Evolutionary conservation across 805 yeast species (phyloP).

Genomic region (Kluyveromyces siamensis): DNA sequence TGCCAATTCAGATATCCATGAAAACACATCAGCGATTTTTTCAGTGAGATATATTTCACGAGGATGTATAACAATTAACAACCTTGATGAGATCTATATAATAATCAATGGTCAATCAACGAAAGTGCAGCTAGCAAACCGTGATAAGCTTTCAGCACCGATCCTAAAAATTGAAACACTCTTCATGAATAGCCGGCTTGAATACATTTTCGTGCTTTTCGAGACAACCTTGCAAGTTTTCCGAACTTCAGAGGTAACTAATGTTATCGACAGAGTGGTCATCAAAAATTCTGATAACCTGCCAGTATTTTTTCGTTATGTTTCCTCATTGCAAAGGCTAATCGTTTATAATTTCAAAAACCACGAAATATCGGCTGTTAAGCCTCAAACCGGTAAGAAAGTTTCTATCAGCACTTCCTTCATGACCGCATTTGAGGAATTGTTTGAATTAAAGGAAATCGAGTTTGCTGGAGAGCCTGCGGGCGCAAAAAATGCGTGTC

Average conservation of each 20-base stretch:
- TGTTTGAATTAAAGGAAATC: not conserved
- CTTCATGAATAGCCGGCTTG: not conserved
- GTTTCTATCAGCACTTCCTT: not conserved
- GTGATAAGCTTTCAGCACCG: not conserved
- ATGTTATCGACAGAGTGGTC: not conserved
- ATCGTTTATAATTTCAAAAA: too few species aligned
- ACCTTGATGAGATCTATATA: not conserved
- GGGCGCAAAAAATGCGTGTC: not conserved
- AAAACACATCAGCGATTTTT: not conserved
- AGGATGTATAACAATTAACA: not conserved
- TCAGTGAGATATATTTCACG: not conserved
- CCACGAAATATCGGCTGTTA: not conserved
- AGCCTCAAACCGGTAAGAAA: not conserved
- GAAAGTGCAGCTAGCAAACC: not conserved
- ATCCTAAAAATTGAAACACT: not conserved
- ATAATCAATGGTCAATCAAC: not conserved
- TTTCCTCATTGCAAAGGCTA: not conserved
- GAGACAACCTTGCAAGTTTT: not conserved
- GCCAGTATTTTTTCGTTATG: not conserved
- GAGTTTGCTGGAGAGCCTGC: not conserved
- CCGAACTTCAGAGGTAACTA: not conserved
- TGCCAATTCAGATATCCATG: not conserved
- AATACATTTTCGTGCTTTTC: not conserved
- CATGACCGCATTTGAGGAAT: not conserved
- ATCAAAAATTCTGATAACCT: not conserved